Percentiles rank a stretch among this genome's conserved stretches.
phyloP scores from a whole-genome alignment of 495 filamentous ascomycete genomes.

The Daldinia vernicosa region DNA sequence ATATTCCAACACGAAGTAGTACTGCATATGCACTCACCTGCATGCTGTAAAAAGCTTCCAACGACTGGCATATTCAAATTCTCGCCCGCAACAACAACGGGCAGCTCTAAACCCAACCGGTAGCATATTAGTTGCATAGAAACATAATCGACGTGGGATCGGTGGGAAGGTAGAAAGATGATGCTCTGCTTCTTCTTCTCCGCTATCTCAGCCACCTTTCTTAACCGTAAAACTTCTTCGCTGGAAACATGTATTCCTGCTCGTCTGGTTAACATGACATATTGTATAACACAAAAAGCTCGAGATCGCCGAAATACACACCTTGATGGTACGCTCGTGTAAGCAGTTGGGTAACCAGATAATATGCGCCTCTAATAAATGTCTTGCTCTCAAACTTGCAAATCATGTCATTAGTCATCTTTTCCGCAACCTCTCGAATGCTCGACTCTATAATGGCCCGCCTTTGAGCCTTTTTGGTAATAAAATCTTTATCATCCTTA shows the following conservation, averaged over 20 bases:
- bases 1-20: not conserved
- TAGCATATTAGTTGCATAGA: constrained; percentile 94
- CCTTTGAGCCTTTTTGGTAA: constrained; percentile 68
- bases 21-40: constrained; percentile 60
- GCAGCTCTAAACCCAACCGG: constrained; percentile 84
- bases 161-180: constrained; percentile 93
- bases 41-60: constrained; percentile 90
- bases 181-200: constrained; percentile 90
- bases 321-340: constrained; percentile 95
- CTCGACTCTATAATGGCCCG: constrained; percentile 64
- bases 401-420: constrained; percentile 92
- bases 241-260: constrained; percentile 86
- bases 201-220: constrained; percentile 82
- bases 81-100: constrained; percentile 94
- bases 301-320: constrained; percentile 4
- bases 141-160: constrained; percentile 95
- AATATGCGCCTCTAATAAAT: constrained; percentile 93
- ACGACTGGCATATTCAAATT: constrained; percentile 94
- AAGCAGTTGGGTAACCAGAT: constrained; percentile 84
- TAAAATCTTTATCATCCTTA: constrained; percentile 61
- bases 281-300: not conserved
- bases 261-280: constrained; percentile 11
- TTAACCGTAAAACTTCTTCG: constrained; percentile 85
- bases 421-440: constrained; percentile 77
- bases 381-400: constrained; percentile 97